Base-by-base conservation (phyloP, 2,329 filamentous ascomycete species). In the Penicillium hesseltinei region DNA sequence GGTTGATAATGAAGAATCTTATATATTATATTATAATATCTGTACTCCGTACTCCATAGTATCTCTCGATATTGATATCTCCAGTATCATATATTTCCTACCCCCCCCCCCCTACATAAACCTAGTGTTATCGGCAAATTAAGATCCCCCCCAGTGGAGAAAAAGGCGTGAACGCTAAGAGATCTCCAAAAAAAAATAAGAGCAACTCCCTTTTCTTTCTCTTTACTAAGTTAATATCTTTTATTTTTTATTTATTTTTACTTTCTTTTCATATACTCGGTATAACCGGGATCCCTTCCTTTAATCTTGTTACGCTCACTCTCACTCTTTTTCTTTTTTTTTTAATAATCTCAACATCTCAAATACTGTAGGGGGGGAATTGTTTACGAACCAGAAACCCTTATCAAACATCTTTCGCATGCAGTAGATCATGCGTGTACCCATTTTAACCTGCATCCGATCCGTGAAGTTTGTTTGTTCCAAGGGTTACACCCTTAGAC, bases 401-500 rank as follows among this genome's bases (percentile, higher is more conserved):
- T 54, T 49, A 54, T 48, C 51, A 54, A 48, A 51, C 49, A 57
- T 56, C 54, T 42, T 44, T 29, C 52, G 25, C 33, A 47, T 58
- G 56, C 62, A 54, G 57, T 58, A 61, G 66, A 72, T 67, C 67
- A 72, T 72, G 70, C 66, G 65, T 61, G 60, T 53, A 56, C 55
- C 59, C 57, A 57, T 60, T 51, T 40, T 27, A 52, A 57, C 61
- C 61, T 63, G 67, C 66, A 68, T 68, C 57, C 62, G 51, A 62
- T 65, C 54, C 50, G 49, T 47, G 53, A 51, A 51, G 33, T 55
- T 33, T 54, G 40, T 57, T 35, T 53, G 40, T 58, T 43, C 51
- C 45, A 35, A 33, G 25, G 38, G 36, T 47, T 46, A 31, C 42
- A 27, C 46, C 55, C 42, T 51, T 39, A 50, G 51, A 65, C 58